Evolutionary conservation across 208 protist genomes (phyloP).

Genomic region (Leishmania tarentolae): DNA sequence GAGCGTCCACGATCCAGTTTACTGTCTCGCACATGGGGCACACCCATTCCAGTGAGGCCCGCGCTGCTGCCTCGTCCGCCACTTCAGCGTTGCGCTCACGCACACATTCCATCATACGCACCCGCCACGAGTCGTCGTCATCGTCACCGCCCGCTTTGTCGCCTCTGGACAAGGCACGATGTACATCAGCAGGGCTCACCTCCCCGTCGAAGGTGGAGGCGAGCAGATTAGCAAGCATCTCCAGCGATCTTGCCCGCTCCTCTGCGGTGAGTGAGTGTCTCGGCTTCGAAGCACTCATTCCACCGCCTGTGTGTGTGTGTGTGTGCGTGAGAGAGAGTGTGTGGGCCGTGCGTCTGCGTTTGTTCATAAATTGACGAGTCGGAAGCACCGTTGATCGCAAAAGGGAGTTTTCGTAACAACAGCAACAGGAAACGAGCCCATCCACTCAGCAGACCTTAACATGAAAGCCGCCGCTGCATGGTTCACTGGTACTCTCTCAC

Average conservation of each 20-base stretch:
- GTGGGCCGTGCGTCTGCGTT: neutral
- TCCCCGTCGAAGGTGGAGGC: constrained; percentile 57
- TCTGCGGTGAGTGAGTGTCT: neutral
- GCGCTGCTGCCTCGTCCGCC: neutral
- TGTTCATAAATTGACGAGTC: neutral
- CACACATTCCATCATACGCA: constrained; percentile 28
- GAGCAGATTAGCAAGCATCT: constrained; percentile 56
- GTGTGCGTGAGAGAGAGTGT: too few species aligned
- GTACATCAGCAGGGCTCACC: constrained; percentile 39
- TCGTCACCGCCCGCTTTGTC: neutral
- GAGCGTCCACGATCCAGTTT: constrained; percentile 36
- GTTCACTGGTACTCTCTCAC: neutral
- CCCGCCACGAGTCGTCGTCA: constrained; percentile 34
- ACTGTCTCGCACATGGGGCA: constrained; percentile 49
- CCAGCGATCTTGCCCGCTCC: constrained; percentile 30
- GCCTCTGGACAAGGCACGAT: constrained; percentile 24
- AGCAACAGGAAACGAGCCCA: neutral
- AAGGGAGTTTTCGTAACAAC: neutral
- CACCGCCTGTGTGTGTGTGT: neutral
- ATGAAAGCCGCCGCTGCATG: neutral
- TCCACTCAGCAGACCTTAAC: neutral
- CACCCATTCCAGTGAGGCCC: constrained; percentile 36
- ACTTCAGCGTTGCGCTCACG: constrained; percentile 14
- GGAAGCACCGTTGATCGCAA: neutral
- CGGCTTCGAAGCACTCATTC: constrained; percentile 4